These are phyloP conservation scores for Naganishia randhawae DNA, from an alignment of 768 basidiomycete species.

Conservation along the genomic window DNA sequence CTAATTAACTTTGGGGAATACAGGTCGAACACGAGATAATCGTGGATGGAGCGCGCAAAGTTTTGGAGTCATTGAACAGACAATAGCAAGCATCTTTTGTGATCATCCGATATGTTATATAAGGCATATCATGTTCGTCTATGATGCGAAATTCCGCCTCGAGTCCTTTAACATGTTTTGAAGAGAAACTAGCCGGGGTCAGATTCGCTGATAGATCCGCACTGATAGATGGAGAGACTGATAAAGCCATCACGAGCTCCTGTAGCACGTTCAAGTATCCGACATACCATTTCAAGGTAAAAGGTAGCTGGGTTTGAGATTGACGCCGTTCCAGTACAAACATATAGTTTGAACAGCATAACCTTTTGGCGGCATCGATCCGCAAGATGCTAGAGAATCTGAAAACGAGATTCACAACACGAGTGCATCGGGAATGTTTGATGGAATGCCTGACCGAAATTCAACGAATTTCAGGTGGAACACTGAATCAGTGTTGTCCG, in stretches of 20 bases:
- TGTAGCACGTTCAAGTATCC: not conserved
- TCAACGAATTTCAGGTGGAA: too few species aligned
- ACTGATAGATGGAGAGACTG: not conserved
- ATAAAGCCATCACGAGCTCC: not conserved
- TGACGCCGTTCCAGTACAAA: conserved; percentile 56
- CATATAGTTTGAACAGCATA: too few species aligned
- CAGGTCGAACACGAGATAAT: conserved; percentile 81
- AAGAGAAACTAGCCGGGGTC: too few species aligned
- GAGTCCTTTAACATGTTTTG: too few species aligned
- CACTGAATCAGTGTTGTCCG: too few species aligned
- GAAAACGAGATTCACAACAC: too few species aligned
- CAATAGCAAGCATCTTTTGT: too few species aligned
- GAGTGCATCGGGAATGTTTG: too few species aligned
- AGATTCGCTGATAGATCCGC: not conserved
- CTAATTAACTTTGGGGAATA: not conserved
- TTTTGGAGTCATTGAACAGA: conserved; percentile 55
- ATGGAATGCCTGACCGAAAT: too few species aligned
- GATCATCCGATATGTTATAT: too few species aligned
- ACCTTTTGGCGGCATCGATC: too few species aligned
- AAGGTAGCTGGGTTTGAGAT: conserved; percentile 89
- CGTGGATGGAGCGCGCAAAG: conserved; percentile 73
- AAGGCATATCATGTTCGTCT: not conserved
- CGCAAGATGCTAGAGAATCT: too few species aligned
- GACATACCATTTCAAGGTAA: conserved; percentile 21
- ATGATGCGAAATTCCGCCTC: not conserved